Base-by-base conservation (phyloP, 2,329 filamentous ascomycete species). In the Chaetomium sp. region DNA sequence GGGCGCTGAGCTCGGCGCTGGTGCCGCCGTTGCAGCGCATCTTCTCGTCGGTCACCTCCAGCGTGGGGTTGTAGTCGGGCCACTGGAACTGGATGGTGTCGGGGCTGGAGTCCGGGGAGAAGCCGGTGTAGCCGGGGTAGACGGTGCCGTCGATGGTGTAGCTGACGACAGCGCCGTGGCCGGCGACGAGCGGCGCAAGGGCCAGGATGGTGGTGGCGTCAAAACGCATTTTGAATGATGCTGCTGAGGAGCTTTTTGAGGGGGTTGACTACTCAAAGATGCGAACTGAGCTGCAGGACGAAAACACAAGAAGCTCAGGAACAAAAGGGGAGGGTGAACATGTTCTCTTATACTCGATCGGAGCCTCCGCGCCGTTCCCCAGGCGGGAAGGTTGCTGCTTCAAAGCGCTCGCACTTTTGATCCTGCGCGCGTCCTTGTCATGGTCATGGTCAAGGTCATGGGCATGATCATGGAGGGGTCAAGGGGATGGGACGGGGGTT, bases 11-110 rank as follows among this genome's bases (percentile, higher is more conserved):
- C 1, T 70, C 68, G 6, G 79, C 72, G 33, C 76, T 72, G 55
- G 74, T 72, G 55, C 79, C 79, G 52, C 78, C 78, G 65, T 81
- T 82, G 71, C 79, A 82, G 58, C 76, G 78, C 64, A 82, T 76
- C 65, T 76, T 77, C 52, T 68, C 62, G 65, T 77, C 74, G n/a
- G 67, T 72, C 54, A 76, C 72, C 6, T 70, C 71, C 67, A 75
- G 72, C 59, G 77, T 76, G 5, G 79, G 79, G 69, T 81, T 77
- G 71, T 81, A 81, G 69, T 79, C 71, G 12, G 75, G 73, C 79
- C 79, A 82, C 70, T 82, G 77, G 44, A 78, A 69, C 67, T 82
- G 76, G 65, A 82, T 82, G n/a, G 77, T 76, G 59, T 75, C 71
- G 12, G 76, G 76, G 37, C 71, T 72, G 35, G 71, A 71, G 32